These are phyloP conservation scores for Kingdonia uniflora DNA, from an alignment of 164 flowering plant species.

Conservation along the genomic window DNA sequence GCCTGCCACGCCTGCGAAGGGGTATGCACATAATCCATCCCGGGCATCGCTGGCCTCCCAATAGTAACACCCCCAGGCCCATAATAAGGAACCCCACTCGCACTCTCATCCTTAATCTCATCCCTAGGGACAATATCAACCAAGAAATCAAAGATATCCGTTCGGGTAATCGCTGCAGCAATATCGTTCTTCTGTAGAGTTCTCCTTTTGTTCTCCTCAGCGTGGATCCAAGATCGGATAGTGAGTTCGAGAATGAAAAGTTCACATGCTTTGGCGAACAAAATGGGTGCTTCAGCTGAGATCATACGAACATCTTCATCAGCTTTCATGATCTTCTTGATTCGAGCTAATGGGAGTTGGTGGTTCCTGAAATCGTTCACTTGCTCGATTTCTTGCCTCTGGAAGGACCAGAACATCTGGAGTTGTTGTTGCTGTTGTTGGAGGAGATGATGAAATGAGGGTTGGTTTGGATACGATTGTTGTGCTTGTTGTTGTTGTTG, in stretches of 20 bases:
- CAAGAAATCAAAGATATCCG: slow-evolving; percentile 80
- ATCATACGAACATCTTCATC: slow-evolving; percentile 97
- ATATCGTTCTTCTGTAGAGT: slow-evolving; percentile 96
- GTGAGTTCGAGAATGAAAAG: slow-evolving; percentile 90
- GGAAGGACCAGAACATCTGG: slow-evolving; percentile 84
- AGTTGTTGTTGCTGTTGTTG: slow-evolving; percentile 92
- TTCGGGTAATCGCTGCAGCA: slow-evolving; percentile 80
- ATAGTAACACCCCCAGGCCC: slow-evolving; percentile 24
- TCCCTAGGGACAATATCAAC: slow-evolving; percentile 92
- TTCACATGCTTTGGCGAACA: slow-evolving; percentile 93
- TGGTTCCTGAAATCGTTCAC: slow-evolving; percentile 89
- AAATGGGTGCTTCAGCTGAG: slow-evolving; percentile 83
- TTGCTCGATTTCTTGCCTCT: slow-evolving; percentile 73
- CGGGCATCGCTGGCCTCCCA: slow-evolving; percentile 23
- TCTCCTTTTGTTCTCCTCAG: slow-evolving; percentile 94
- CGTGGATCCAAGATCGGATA: slow-evolving; percentile 84
- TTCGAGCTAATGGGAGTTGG: slow-evolving; percentile 82
- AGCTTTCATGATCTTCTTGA: slow-evolving; percentile 98
- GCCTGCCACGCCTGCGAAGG: slow-evolving; percentile 32
- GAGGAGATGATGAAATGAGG: slow-evolving; percentile 16
- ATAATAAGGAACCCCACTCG: slow-evolving; percentile 30
- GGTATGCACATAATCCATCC: slow-evolving; percentile 14
- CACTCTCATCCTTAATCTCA: slow-evolving; percentile 52
- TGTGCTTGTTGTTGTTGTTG: too few relatives aligned
- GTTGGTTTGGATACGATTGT: too few relatives aligned